These are phyloP conservation scores for Yamadazyma akitaensis DNA, from an alignment of 805 yeast species.

Conservation along the genomic window DNA sequence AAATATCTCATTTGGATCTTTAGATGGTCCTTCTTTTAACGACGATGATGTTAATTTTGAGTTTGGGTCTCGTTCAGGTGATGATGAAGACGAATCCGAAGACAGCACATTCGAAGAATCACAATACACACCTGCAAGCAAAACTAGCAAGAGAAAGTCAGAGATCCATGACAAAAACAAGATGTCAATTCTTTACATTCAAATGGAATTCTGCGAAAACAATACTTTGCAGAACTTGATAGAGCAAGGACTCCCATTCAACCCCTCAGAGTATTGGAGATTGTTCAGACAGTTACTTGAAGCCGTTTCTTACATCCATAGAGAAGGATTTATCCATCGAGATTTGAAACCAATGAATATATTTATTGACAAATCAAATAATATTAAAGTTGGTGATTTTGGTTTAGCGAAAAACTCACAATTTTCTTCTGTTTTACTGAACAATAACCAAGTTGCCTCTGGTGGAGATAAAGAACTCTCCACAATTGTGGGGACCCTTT, in stretches of 20 bases:
- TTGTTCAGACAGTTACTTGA: conserved; percentile 82
- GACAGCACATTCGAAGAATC: conserved; percentile 5
- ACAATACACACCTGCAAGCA: conserved; percentile 1
- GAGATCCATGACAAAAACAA: conserved; percentile 14
- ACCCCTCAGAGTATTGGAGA: conserved; percentile 85
- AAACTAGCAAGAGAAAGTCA: conserved; percentile 11
- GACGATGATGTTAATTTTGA: conserved; percentile 27
- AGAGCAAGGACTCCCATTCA: conserved; percentile 61
- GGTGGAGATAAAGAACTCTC: conserved; percentile 65
- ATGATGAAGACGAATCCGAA: conserved; percentile 5
- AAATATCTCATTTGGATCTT: conserved; percentile 41
- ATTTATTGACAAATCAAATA: conserved; percentile 85
- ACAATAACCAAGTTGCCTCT: conserved; percentile 37
- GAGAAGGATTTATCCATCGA: conserved; percentile 91
- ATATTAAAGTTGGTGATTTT: conserved; percentile 94
- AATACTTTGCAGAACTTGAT: conserved; percentile 84
- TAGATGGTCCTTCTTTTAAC: conserved; percentile 31
- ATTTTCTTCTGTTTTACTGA: conserved; percentile 33
- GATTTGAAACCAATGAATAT: conserved; percentile 95
- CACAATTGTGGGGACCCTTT: conserved; percentile 89
- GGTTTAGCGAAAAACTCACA: conserved; percentile 93
- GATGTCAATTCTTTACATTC: conserved; percentile 78
- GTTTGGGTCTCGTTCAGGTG: conserved; percentile 24
- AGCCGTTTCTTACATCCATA: conserved; percentile 86
- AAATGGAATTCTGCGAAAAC: conserved; percentile 98